These are phyloP conservation scores for Alnus glutinosa DNA, from an alignment of 306 rosid genomes.

Conservation along the genomic window DNA sequence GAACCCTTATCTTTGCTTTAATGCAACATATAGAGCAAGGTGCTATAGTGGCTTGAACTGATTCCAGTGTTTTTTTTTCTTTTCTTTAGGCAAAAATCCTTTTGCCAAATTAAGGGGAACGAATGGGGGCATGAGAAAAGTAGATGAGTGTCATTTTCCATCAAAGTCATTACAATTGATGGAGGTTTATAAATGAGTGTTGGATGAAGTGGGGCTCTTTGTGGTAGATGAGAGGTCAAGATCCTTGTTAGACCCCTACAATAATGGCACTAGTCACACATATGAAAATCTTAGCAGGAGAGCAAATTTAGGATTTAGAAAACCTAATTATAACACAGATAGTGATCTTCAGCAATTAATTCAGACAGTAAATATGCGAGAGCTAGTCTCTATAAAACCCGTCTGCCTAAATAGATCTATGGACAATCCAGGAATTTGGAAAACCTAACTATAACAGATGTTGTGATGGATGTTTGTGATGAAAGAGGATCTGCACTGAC, in stretches of 20 bases:
- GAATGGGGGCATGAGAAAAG: constrained; percentile 29
- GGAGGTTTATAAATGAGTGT: constrained; percentile 38
- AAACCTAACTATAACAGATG: no score
- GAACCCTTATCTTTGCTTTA: no score
- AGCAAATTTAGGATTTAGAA: constrained; percentile 22
- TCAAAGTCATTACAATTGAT: constrained; percentile 30
- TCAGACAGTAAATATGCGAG: no score
- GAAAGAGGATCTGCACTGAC: constrained; percentile 4
- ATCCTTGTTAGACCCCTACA: constrained; percentile 40
- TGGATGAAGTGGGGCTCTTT: constrained; percentile 39
- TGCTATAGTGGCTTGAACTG: no score
- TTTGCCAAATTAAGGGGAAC: constrained; percentile 16
- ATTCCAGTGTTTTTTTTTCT: no score
- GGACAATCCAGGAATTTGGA: no score
- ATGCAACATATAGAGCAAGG: no score
- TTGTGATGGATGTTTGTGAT: no score
- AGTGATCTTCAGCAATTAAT: no score
- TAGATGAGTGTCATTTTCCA: constrained; percentile 51
- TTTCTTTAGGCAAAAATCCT: no score
- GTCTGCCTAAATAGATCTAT: no score
- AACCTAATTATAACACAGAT: neutral
- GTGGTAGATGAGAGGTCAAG: constrained; percentile 46
- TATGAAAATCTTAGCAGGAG: neutral
- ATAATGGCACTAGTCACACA: constrained; percentile 25
- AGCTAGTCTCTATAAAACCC: no score